Evolutionary conservation across 75 land plant species (phyloP).

Genomic region (Azolla pinnata): DNA sequence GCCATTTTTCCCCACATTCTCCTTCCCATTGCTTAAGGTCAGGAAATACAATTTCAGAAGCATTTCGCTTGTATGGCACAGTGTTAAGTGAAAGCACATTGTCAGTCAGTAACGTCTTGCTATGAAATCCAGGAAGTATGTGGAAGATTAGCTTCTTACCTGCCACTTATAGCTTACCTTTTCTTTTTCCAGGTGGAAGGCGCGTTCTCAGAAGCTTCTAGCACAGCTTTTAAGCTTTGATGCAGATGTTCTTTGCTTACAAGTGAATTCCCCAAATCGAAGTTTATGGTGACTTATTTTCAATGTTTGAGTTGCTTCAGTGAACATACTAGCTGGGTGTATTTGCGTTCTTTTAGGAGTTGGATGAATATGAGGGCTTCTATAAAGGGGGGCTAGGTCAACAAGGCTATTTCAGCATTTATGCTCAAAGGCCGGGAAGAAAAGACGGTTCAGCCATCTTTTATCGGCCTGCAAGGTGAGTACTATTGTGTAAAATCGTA

Average conservation of each 20-base stretch:
- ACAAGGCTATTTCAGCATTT: conserved; percentile 61
- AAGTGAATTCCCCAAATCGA: conserved; percentile 21
- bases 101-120: too few species aligned
- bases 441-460: conserved; percentile 94
- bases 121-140: too few species aligned
- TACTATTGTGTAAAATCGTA: neutral
- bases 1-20: conserved; percentile 75
- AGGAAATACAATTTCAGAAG: neutral
- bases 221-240: conserved; percentile 38
- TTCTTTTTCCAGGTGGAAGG: conserved; percentile 64
- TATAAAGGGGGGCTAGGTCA: conserved; percentile 50
- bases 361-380: conserved; percentile 80
- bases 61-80: too few species aligned
- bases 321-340: too few species aligned
- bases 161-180: too few species aligned
- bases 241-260: conserved; percentile 77
- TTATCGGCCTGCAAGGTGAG: conserved; percentile 37
- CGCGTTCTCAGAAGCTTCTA: conserved; percentile 58
- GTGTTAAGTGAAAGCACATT: too few species aligned
- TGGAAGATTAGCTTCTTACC: too few species aligned
- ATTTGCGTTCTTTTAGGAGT: conserved; percentile 40
- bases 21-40: conserved; percentile 77
- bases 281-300: neutral
- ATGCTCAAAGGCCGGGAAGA: conserved; percentile 62
- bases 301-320: neutral